These are phyloP conservation scores for Diaporthe citriasiana DNA, from an alignment of 2,329 filamentous ascomycete genomes.

Conservation along the genomic window DNA sequence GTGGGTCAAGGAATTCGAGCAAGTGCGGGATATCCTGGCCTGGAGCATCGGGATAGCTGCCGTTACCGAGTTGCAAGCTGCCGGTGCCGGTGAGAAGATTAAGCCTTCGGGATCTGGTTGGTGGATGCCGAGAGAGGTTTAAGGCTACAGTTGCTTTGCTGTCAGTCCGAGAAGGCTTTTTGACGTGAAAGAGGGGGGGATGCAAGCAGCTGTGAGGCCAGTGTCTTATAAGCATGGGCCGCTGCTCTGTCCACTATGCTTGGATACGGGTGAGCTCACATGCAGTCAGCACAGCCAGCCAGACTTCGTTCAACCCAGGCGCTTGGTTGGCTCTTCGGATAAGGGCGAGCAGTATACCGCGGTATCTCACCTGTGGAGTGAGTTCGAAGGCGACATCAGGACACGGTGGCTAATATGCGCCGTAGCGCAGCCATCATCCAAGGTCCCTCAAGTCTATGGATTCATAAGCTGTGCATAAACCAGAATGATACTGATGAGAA, in stretches of 20 bases:
- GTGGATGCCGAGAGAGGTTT: background rate
- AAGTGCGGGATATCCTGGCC: background rate
- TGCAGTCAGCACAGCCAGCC: background rate
- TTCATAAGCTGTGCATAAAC: conserved; percentile 8
- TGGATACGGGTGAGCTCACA: background rate
- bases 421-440: background rate
- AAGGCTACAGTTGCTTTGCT: background rate
- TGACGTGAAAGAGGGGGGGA: background rate
- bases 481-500: conserved; percentile 2
- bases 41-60: conserved; percentile 15
- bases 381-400: background rate
- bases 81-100: background rate
- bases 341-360: background rate
- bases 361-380: conserved; percentile 1
- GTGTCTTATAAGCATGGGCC: background rate
- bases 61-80: background rate
- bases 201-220: background rate
- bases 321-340: background rate
- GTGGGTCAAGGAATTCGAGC: background rate
- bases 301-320: background rate
- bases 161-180: background rate
- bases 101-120: background rate
- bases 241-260: conserved; percentile 9
- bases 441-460: conserved; percentile 2
- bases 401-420: background rate